phyloP scores from a whole-genome alignment of 2,329 filamentous ascomycete genomes.

The Mycogone perniciosa region DNA sequence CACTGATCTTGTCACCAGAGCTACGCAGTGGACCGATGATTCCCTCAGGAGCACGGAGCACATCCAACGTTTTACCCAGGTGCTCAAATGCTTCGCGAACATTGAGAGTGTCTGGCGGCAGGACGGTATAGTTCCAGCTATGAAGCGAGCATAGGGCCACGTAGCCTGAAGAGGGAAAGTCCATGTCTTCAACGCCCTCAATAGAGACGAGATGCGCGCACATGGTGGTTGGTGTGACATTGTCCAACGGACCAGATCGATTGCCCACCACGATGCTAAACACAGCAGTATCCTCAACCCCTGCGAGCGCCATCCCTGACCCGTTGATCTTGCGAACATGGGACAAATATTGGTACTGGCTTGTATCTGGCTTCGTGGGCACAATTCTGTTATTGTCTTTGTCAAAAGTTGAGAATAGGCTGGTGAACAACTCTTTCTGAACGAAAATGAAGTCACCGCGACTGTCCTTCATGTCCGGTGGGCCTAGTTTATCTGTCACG shows the following conservation, averaged over 20 bases:
- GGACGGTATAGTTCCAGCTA: slow-evolving; percentile 35
- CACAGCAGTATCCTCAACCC: slow-evolving; percentile 25
- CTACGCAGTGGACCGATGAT: slow-evolving; percentile 1
- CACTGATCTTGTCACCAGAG: not conserved
- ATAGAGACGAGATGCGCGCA: slow-evolving; percentile 33
- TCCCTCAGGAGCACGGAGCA: slow-evolving; percentile 10
- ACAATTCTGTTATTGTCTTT: not conserved
- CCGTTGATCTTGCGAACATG: slow-evolving; percentile 37
- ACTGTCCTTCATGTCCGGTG: not conserved
- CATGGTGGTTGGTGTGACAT: slow-evolving; percentile 20
- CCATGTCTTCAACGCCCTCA: slow-evolving; percentile 28
- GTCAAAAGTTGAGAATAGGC: slow-evolving; percentile 19
- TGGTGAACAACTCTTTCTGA: slow-evolving; percentile 19
- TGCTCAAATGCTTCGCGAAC: slow-evolving; percentile 26
- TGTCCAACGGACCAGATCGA: slow-evolving; percentile 28
- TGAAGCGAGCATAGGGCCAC: slow-evolving; percentile 32
- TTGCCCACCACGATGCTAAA: slow-evolving; percentile 31
- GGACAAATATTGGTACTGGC: slow-evolving; percentile 27
- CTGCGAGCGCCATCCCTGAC: slow-evolving; percentile 31
- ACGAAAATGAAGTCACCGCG: slow-evolving; percentile 27
- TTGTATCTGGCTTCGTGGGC: slow-evolving; percentile 13
- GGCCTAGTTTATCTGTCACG: not conserved
- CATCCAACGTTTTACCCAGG: slow-evolving; percentile 15
- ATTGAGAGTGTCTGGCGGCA: slow-evolving; percentile 29
- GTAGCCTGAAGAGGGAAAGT: slow-evolving; percentile 13